Evolutionary conservation across 2,329 filamentous ascomycete species (phyloP).

Genomic region (Juglanconis sp.): DNA sequence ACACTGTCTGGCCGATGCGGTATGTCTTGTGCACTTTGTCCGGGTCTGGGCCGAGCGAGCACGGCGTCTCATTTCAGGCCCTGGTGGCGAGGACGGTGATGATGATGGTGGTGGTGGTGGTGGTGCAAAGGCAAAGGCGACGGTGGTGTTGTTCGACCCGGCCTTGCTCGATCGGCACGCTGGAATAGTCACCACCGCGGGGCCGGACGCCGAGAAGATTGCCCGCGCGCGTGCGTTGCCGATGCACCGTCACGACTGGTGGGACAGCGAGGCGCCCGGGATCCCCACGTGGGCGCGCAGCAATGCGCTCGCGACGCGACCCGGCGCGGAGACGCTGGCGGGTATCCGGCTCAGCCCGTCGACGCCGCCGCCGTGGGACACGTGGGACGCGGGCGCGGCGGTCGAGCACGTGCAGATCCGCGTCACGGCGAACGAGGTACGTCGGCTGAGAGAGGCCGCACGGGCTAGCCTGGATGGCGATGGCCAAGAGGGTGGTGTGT

Average conservation of each 20-base stretch:
- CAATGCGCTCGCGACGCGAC: slow-evolving; percentile 26
- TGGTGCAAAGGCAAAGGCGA: too few species aligned
- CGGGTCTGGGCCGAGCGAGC: slow-evolving; percentile 37
- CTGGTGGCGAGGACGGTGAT: background rate
- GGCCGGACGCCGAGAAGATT: slow-evolving; percentile 24
- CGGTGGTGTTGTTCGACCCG: slow-evolving; percentile 33
- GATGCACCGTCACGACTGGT: slow-evolving; percentile 47
- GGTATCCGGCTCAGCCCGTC: slow-evolving; percentile 25
- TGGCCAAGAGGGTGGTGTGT: background rate
- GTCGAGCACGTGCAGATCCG: slow-evolving; percentile 34
- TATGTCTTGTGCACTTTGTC: slow-evolving; percentile 40
- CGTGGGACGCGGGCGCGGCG: slow-evolving; percentile 36
- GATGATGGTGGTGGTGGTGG: background rate
- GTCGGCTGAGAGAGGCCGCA: slow-evolving; percentile 28
- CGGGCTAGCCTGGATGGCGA: slow-evolving; percentile 9
- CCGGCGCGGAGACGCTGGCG: background rate
- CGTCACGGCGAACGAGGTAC: slow-evolving; percentile 33
- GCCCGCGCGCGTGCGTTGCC: slow-evolving; percentile 35
- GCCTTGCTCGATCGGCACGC: slow-evolving; percentile 35
- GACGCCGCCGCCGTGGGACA: slow-evolving; percentile 36
- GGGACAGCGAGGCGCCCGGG: slow-evolving; percentile 30
- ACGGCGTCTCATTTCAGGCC: slow-evolving; percentile 9
- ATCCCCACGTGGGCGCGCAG: slow-evolving; percentile 27
- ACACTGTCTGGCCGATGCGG: slow-evolving; percentile 44
- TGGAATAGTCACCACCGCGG: slow-evolving; percentile 22